Evolutionary conservation across 805 yeast species (phyloP).

Genomic region (Saccharomyces eubayanus): DNA sequence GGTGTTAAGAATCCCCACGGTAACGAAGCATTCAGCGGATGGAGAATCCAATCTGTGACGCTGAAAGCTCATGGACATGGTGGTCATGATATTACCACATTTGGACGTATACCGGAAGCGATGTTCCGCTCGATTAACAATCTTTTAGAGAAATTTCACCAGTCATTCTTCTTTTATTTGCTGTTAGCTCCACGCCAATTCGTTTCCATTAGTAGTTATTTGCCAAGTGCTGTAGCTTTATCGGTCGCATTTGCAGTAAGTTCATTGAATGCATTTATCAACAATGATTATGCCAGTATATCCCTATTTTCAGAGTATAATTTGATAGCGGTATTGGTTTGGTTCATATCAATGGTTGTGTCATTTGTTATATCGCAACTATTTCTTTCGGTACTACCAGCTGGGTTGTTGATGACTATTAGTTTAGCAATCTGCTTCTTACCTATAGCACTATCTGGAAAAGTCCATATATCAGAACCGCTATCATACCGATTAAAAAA

Average conservation of each 20-base stretch:
- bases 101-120: conserved; percentile 86
- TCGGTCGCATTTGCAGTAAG: conserved; percentile 64
- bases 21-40: conserved; percentile 91
- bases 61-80: conserved; percentile 62
- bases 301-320: conserved; percentile 15
- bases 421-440: conserved; percentile 15
- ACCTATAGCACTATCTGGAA: conserved; percentile 14
- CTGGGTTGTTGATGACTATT: conserved; percentile 10
- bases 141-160: conserved; percentile 90
- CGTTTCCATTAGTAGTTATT: conserved; percentile 88
- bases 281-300: conserved; percentile 19
- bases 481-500: conserved; percentile 32
- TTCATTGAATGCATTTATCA: conserved; percentile 49
- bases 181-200: conserved; percentile 68
- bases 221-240: conserved; percentile 73
- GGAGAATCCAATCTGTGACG: conserved; percentile 89
- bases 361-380: conserved; percentile 20
- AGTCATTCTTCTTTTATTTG: conserved; percentile 88
- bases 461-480: conserved; percentile 15
- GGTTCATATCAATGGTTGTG: conserved; percentile 29
- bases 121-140: conserved; percentile 84
- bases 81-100: conserved; percentile 72
- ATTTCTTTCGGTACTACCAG: conserved; percentile 10
- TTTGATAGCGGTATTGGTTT: conserved; percentile 13
- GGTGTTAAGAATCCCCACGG: conserved; percentile 60